Evolutionary conservation across 2,329 filamentous ascomycete species (phyloP), one percentile per base, ranked within the genome.

Genomic region (Sporothrix dimorphospora): DNA sequence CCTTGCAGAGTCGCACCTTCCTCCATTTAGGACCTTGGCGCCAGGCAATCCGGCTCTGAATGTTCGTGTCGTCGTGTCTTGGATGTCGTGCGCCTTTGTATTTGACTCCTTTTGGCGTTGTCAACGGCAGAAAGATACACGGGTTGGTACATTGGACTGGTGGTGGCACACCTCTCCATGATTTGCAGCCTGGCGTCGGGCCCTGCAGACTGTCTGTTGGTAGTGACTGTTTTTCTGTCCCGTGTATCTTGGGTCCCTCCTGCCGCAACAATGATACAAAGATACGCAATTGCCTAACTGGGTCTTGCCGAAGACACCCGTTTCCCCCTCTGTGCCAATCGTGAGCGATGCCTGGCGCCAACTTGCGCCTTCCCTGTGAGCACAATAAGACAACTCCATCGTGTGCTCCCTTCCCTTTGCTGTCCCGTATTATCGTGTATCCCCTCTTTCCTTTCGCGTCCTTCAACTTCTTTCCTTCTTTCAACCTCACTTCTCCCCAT

Each of bases 281-380:
- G 61, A 59, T 61, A n/a, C 51, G 55, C 63, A 42, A 34, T 51
- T 69, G 55, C 65, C 69, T 53, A 57, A 59, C 57, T 70, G 11
- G 69, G 55, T n/a, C 70, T 21, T 71, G 72, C 72, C 72, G 69
- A 71, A 49, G 30, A 49, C 69, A 49, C 38, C 69, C 70, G 66
- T 51, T 38, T 14, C 27, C 24, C 65, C 40, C 42, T 67, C 65
- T 38, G 27, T 14, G 38, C 71, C 71, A 72, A 65, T 70, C 71
- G 40, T 49, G 47, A 34, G 21, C 40, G 34, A 45, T 42, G 57
- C 57, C 71, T 66, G 69, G 38, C 53, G 45, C 70, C 73, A 69
- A 69, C 72, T 71, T 49, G 53, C 59, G 45, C 49, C 59, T 47
- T 71, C 66, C 19, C n/a, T 24, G 16, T 24, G 16, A 47, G 38